Evolutionary conservation across 1,284 basidiomycete genomes (phyloP).

Genomic region (Meripilus lineatus): DNA sequence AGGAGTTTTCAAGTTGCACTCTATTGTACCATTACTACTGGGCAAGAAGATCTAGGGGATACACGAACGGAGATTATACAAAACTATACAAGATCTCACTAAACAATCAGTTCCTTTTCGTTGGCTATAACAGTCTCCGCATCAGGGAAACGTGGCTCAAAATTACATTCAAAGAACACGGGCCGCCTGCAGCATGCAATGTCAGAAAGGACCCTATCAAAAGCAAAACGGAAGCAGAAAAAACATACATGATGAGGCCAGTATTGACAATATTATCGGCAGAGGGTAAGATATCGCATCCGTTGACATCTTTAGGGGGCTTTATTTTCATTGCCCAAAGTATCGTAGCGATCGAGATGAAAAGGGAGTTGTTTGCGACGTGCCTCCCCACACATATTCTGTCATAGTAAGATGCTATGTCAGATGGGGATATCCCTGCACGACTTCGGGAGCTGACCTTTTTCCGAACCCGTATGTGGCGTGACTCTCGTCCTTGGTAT

Average conservation of each 20-base stretch:
- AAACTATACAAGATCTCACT: no score
- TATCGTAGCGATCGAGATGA: slow-evolving; percentile 8
- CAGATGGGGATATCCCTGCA: neutral
- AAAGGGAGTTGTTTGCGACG: slow-evolving; percentile 7
- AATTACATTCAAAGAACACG: neutral
- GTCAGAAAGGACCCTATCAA: neutral
- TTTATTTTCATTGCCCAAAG: slow-evolving; percentile 11
- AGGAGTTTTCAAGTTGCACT: no score
- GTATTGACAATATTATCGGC: neutral
- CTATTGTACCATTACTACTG: no score
- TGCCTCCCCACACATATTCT: slow-evolving; percentile 10
- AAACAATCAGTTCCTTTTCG: no score
- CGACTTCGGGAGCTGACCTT: neutral
- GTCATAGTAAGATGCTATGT: neutral
- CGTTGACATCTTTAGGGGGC: slow-evolving; percentile 1
- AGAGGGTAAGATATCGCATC: slow-evolving; percentile 3
- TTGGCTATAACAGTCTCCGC: no score
- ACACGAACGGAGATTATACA: no score
- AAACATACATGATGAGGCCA: no score
- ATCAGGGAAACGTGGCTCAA: slow-evolving; percentile 1
- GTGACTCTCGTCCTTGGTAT: neutral
- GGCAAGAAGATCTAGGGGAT: no score
- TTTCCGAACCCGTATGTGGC: neutral
- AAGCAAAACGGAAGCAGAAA: neutral
- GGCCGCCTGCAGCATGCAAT: neutral